Conservation (phyloP, 441 rosid genomes). For the Aleurites moluccanus region DNA sequence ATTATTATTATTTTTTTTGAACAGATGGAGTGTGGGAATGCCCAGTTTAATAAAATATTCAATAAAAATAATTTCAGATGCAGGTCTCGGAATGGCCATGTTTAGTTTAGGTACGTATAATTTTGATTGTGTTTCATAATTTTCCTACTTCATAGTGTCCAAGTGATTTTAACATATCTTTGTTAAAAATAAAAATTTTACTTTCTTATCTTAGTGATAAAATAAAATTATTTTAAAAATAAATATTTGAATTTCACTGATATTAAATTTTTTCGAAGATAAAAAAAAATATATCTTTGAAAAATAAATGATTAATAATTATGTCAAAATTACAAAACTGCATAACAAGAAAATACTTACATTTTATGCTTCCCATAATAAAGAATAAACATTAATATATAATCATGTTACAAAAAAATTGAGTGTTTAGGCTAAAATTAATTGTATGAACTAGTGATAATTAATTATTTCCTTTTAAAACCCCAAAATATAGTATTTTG, state of each 20-base stretch:
- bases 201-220: no score
- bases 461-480: not conserved
- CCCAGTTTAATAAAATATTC: constrained; percentile 62
- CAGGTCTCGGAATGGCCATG: constrained; percentile 90
- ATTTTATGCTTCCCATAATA: no score
- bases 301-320: not conserved
- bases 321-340: not conserved
- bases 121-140: not conserved
- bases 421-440: not conserved
- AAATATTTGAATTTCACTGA: no score
- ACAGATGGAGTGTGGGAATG: constrained; percentile 70
- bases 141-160: no score
- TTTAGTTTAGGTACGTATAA: constrained; percentile 62
- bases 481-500: not conserved
- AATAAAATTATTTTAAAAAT: no score
- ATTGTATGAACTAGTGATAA: not conserved
- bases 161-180: no score
- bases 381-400: no score
- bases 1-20: not conserved
- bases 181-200: no score
- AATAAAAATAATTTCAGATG: constrained; percentile 70
- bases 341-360: no score
- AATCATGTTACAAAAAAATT: not conserved
- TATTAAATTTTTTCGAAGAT: no score
- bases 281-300: no score